Evolutionary conservation across 768 basidiomycete genomes (phyloP).

Genomic region (Agrocybe chaxingu): DNA sequence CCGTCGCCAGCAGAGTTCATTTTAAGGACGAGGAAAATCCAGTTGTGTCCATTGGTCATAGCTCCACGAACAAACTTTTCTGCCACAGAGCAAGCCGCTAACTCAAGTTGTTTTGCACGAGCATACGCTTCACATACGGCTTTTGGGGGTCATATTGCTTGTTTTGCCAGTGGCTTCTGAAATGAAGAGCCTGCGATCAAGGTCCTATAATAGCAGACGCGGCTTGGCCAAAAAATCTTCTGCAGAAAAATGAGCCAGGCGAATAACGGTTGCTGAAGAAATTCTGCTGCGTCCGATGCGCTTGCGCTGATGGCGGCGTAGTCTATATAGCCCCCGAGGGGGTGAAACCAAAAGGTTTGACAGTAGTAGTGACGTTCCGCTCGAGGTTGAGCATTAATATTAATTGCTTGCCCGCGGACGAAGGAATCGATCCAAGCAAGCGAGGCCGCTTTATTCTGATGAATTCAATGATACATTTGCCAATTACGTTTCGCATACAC

Average conservation of each 20-base stretch:
- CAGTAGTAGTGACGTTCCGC: constrained; percentile 9
- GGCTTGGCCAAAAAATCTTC: constrained; percentile 2
- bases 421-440: constrained; percentile 16
- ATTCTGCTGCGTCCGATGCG: constrained; percentile 5
- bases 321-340: constrained; percentile 11
- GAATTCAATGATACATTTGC: constrained; percentile 10
- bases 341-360: constrained; percentile 8
- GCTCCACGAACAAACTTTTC: constrained; percentile 14
- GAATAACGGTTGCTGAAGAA: constrained; percentile 2
- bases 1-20: constrained; percentile 15
- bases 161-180: constrained; percentile 12
- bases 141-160: constrained; percentile 11
- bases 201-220: background rate
- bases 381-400: constrained; percentile 17
- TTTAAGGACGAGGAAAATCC: constrained; percentile 18
- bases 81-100: constrained; percentile 6
- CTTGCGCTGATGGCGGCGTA: constrained; percentile 13
- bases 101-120: constrained; percentile 14
- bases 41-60: constrained; percentile 15
- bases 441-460: constrained; percentile 5
- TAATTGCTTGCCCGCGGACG: constrained; percentile 10
- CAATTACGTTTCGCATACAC: constrained; percentile 5
- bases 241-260: constrained; percentile 4
- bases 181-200: constrained; percentile 12
- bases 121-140: constrained; percentile 17